Conservation (phyloP, 768 basidiomycete genomes). For the Pleurotus citrinopileatus region DNA sequence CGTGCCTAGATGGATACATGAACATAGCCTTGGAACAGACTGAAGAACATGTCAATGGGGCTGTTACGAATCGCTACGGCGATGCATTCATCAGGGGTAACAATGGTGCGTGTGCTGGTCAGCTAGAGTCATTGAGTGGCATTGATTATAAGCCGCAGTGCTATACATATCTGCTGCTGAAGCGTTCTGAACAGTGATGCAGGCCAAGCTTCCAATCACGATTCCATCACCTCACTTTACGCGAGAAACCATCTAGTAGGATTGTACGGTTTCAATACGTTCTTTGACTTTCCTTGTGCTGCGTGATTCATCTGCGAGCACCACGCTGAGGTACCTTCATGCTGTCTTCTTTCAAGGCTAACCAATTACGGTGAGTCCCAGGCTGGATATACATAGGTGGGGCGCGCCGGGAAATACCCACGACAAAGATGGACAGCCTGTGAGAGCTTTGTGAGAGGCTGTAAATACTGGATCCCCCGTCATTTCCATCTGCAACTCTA, state of each 20-base stretch:
- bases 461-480: background rate
- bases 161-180: constrained; percentile 80
- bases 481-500: background rate
- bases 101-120: constrained; percentile 59
- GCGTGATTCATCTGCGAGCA: too few species aligned
- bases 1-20: constrained; percentile 98
- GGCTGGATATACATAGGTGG: too few species aligned
- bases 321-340: too few species aligned
- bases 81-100: constrained; percentile 96
- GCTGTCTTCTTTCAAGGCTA: too few species aligned
- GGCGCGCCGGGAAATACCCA: constrained; percentile 1
- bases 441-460: background rate
- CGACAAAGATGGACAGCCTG: constrained; percentile 2
- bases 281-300: too few species aligned
- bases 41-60: constrained; percentile 89
- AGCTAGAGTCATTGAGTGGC: background rate
- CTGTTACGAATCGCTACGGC: constrained; percentile 86
- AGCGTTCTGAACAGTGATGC: constrained; percentile 33
- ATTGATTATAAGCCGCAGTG: constrained; percentile 37
- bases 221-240: background rate
- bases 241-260: background rate
- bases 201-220: background rate
- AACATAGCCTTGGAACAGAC: constrained; percentile 98
- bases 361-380: too few species aligned
- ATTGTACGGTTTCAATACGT: too few species aligned